Conservation (phyloP, 768 basidiomycete genomes). For the Tulasnella calospora region DNA sequence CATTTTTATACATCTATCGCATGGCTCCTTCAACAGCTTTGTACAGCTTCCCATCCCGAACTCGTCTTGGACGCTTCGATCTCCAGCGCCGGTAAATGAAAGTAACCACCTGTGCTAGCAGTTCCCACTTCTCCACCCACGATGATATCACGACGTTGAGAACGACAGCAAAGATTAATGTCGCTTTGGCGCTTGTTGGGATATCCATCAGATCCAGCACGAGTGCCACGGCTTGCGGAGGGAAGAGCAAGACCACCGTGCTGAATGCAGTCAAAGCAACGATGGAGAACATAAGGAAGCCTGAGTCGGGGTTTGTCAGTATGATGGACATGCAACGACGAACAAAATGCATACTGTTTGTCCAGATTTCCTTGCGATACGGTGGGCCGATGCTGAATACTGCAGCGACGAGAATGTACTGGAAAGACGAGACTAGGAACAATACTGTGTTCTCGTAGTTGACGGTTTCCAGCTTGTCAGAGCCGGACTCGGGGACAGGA, state of each 20-base stretch:
- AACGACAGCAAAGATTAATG: conserved; percentile 61
- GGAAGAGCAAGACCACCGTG: conserved; percentile 66
- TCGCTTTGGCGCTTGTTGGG: conserved; percentile 60
- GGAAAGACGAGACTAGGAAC: conserved; percentile 95
- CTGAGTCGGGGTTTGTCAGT: conserved; percentile 40
- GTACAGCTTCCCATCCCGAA: conserved; percentile 69
- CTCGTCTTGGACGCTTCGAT: conserved; percentile 43
- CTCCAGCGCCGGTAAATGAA: conserved; percentile 40
- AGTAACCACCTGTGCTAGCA: conserved; percentile 50
- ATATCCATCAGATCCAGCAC: conserved; percentile 75
- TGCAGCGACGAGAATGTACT: conserved; percentile 94
- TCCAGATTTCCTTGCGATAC: conserved; percentile 90
- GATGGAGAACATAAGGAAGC: conserved; percentile 76
- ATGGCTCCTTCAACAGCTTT: conserved; percentile 77
- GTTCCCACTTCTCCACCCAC: conserved; percentile 69
- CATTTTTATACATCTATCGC: conserved; percentile 29
- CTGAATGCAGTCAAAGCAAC: conserved; percentile 65
- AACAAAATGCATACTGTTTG: conserved; percentile 62
- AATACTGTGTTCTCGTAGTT: conserved; percentile 91
- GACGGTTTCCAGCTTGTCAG: conserved; percentile 69
- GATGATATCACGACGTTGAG: conserved; percentile 68
- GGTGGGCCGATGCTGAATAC: conserved; percentile 98
- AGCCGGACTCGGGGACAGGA: conserved; percentile 52
- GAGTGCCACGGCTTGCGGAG: conserved; percentile 53
- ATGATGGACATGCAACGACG: conserved; percentile 2